Percentiles rank a stretch among this genome's conserved stretches.
Conservation (phyloP, 2,329 filamentous ascomycete species). For the Clarireedia hainanense region DNA sequence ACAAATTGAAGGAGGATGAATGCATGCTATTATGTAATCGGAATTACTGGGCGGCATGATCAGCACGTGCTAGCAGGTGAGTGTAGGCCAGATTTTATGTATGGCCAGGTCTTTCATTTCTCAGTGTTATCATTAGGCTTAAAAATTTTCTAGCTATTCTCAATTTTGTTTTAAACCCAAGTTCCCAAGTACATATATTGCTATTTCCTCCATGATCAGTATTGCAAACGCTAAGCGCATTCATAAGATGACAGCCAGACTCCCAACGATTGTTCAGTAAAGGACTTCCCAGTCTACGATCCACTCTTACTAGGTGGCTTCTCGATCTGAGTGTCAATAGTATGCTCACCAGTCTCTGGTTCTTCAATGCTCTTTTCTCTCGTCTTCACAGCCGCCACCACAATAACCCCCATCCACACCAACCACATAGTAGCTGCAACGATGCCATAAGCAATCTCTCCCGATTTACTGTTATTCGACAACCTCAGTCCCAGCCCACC, state of each 20-base stretch:
- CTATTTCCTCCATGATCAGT: no score
- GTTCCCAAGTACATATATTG: no score
- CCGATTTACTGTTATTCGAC: constrained; percentile 32
- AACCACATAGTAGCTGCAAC: constrained; percentile 44
- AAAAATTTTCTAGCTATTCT: no score
- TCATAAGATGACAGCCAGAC: no score
- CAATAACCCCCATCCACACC: constrained; percentile 35
- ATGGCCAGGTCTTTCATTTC: no score
- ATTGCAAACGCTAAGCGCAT: no score
- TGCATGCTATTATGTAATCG: not conserved
- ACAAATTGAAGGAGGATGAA: not conserved
- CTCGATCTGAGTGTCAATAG: not conserved
- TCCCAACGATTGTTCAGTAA: not conserved
- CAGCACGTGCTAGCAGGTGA: no score
- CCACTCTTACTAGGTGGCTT: not conserved
- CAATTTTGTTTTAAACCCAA: no score
- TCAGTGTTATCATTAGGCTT: no score
- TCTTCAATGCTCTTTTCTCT: not conserved
- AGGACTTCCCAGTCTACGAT: not conserved
- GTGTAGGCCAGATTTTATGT: no score
- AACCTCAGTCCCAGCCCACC: constrained; percentile 53
- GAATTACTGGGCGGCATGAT: not conserved
- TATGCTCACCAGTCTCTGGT: not conserved
- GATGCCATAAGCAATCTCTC: constrained; percentile 47
- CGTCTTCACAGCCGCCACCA: constrained; percentile 10